Percentiles rank a stretch among this genome's conserved stretches.
These are phyloP conservation scores for Ceratobasidium sp. DNA, from an alignment of 1,284 basidiomycete genomes.

Conservation along the genomic window DNA sequence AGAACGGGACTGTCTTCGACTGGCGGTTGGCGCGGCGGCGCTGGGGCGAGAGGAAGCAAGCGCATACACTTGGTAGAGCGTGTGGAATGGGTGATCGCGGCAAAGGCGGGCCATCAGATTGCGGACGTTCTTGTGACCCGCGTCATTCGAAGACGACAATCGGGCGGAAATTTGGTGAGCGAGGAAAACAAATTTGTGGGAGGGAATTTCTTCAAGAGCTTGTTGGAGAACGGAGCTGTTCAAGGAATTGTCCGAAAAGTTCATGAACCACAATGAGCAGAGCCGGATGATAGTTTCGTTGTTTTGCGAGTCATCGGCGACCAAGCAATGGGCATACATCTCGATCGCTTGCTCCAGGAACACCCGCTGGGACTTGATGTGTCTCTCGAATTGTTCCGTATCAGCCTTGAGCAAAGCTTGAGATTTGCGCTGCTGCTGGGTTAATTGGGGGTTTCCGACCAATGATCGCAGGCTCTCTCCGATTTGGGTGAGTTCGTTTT, in stretches of 20 bases:
- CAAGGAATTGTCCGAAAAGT: conserved; percentile 73
- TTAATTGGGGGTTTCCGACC: conserved; percentile 41
- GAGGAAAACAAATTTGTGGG: conserved; percentile 90
- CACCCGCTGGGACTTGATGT: conserved; percentile 55
- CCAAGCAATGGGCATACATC: conserved; percentile 86
- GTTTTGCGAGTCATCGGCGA: conserved; percentile 81
- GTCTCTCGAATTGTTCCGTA: conserved; percentile 61
- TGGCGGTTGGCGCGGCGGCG: conserved; percentile 35
- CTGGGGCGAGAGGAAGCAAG: conserved; percentile 51
- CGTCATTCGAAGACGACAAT: conserved; percentile 64
- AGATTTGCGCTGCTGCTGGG: conserved; percentile 49
- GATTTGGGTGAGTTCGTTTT: conserved; percentile 70
- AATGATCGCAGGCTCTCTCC: conserved; percentile 47
- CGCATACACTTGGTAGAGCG: conserved; percentile 90
- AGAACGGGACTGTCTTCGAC: conserved; percentile 46
- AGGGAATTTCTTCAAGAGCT: conserved; percentile 77
- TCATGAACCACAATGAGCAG: conserved; percentile 92
- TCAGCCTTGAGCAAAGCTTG: conserved; percentile 70
- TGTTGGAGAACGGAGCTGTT: conserved; percentile 64
- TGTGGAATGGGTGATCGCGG: conserved; percentile 93
- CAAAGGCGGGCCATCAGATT: conserved; percentile 82
- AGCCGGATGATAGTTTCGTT: conserved; percentile 80
- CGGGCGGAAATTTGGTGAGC: conserved; percentile 94
- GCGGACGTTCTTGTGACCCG: conserved; percentile 74
- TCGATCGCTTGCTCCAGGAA: conserved; percentile 83